Evolutionary conservation across 2,329 filamentous ascomycete species (phyloP).

Genomic region (Sphaceloma murrayae): DNA sequence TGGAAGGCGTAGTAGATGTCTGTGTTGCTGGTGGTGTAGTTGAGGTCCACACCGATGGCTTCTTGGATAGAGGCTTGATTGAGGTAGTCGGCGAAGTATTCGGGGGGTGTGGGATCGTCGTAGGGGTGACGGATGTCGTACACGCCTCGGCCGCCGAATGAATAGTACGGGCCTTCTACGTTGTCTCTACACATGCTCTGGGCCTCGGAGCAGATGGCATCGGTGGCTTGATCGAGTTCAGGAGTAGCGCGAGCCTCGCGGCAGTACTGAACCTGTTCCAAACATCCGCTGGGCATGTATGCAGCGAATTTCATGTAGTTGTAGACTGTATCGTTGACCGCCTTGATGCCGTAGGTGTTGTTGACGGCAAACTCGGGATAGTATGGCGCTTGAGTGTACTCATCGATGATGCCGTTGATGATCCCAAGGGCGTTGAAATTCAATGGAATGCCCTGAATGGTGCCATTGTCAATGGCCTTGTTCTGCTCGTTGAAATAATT

Average conservation of each 20-base stretch:
- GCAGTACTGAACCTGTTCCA: slow-evolving; percentile 44
- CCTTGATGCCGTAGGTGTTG: slow-evolving; percentile 48
- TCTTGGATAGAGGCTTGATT: slow-evolving; percentile 9
- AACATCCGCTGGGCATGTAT: slow-evolving; percentile 39
- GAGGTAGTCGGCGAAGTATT: slow-evolving; percentile 13
- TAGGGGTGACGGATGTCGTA: slow-evolving; percentile 49
- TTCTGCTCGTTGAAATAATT: slow-evolving; percentile 51
- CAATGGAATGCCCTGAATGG: slow-evolving; percentile 28
- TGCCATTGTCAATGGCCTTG: slow-evolving; percentile 38
- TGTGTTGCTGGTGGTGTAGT: slow-evolving; percentile 28
- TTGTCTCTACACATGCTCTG: slow-evolving; percentile 46
- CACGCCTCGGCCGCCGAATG: slow-evolving; percentile 43
- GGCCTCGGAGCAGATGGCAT: slow-evolving; percentile 46
- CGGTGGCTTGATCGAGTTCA: slow-evolving; percentile 20
- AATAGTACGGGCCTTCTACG: slow-evolving; percentile 49
- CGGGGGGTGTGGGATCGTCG: slow-evolving; percentile 9
- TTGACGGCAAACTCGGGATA: slow-evolving; percentile 46
- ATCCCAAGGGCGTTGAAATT: slow-evolving; percentile 45
- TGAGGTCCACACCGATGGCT: slow-evolving; percentile 16
- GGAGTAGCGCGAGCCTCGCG: slow-evolving; percentile 29
- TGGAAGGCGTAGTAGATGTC: slow-evolving; percentile 45
- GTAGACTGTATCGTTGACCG: slow-evolving; percentile 50
- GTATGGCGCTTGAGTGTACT: slow-evolving; percentile 40
- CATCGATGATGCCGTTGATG: slow-evolving; percentile 49
- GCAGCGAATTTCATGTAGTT: slow-evolving; percentile 50